Evolutionary conservation across 169 alveolate species (phyloP).

Genomic region (Eimeria acervulina): DNA sequence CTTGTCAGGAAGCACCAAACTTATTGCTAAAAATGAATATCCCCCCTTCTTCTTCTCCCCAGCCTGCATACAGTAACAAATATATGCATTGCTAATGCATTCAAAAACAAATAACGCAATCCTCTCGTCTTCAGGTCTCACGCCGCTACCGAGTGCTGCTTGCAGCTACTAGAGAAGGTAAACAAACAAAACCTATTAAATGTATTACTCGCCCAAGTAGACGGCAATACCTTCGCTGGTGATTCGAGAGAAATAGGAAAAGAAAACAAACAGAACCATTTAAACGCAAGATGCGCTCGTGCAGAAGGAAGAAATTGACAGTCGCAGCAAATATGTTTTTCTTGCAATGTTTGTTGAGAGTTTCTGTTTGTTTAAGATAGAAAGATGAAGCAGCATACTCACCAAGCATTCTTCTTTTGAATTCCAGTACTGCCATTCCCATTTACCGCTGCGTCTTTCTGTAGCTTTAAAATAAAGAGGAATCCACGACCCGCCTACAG

Average conservation of each 20-base stretch:
- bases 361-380: no score
- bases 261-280: not conserved
- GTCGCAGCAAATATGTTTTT: no score
- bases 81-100: not conserved
- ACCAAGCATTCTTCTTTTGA: slow-evolving; percentile 81
- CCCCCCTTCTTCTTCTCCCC: slow-evolving; percentile 55
- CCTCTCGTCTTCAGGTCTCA: not conserved
- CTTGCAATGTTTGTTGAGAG: no score
- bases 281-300: not conserved
- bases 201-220: no score
- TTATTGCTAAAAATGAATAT: slow-evolving; percentile 71
- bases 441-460: slow-evolving; percentile 73
- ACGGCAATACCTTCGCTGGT: no score
- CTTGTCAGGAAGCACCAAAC: slow-evolving; percentile 81
- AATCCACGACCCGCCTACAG: slow-evolving; percentile 74
- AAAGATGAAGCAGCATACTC: no score
- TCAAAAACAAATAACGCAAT: not conserved
- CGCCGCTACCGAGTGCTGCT: no score
- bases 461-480: slow-evolving; percentile 75
- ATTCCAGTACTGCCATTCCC: slow-evolving; percentile 85
- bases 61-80: not conserved
- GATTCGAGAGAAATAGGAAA: not conserved
- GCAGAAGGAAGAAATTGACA: not conserved
- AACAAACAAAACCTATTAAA: no score
- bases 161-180: not conserved